phyloP scores from a whole-genome alignment of 179 eudicot genomes.

The Spergularia azorica region DNA sequence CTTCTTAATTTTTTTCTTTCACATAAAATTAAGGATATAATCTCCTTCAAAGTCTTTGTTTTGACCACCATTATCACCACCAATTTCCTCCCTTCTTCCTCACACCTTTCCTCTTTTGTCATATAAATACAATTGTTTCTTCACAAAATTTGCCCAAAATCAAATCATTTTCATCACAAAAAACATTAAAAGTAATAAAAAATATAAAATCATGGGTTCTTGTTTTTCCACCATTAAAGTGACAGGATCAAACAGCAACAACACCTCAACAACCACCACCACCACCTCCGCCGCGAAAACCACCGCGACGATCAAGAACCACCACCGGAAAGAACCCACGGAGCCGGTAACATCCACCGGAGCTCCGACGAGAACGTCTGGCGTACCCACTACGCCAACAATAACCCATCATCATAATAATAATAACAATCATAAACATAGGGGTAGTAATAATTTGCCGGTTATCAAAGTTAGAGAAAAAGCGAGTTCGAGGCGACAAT shows the following conservation, averaged over 20 bases:
- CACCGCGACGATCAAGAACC: conserved; percentile 23
- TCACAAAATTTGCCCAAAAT: conserved; percentile 5
- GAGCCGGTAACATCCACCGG: conserved; percentile 21
- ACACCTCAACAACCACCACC: conserved; percentile 11
- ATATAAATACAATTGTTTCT: conserved; percentile 17
- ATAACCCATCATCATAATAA: conserved; percentile 26
- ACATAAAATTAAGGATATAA: neutral
- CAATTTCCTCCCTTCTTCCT: conserved; percentile 49
- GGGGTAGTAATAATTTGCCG: conserved; percentile 12
- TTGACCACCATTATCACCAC: conserved; percentile 21
- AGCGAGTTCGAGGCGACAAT: conserved; percentile 34
- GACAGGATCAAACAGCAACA: conserved; percentile 72
- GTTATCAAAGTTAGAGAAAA: conserved; percentile 27
- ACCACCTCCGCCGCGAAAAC: conserved; percentile 25
- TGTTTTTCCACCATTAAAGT: conserved; percentile 74
- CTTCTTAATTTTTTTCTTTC: too few relatives aligned
- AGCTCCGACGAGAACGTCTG: conserved; percentile 15
- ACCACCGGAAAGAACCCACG: conserved; percentile 32
- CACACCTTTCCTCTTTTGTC: conserved; percentile 34
- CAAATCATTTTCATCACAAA: neutral
- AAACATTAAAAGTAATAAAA: neutral
- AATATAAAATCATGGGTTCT: conserved; percentile 53
- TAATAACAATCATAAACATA: conserved; percentile 1
- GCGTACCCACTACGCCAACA: conserved; percentile 23
- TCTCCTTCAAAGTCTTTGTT: conserved; percentile 18